phyloP scores from a whole-genome alignment of 805 yeast species.

The Lipomyces oligophaga region DNA sequence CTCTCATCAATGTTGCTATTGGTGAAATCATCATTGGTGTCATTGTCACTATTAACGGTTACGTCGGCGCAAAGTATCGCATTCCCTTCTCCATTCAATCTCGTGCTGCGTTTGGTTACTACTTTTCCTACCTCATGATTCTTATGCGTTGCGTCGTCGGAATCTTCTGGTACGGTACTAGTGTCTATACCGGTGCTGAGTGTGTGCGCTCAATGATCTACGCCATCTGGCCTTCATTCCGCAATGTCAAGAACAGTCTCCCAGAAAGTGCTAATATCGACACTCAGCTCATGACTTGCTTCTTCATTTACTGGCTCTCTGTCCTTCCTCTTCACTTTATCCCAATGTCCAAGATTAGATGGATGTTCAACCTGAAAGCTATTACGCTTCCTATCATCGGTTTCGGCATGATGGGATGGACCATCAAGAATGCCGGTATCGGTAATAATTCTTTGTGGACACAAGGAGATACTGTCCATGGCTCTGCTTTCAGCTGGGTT shows the following conservation, averaged over 20 bases:
- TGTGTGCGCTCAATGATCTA: slow-evolving; percentile 53
- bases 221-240: slow-evolving; percentile 48
- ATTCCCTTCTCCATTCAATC: slow-evolving; percentile 71
- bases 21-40: slow-evolving; percentile 51
- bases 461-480: slow-evolving; percentile 36
- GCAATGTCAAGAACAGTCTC: slow-evolving; percentile 22
- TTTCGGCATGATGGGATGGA: slow-evolving; percentile 85
- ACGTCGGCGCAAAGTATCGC: slow-evolving; percentile 57
- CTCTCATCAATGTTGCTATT: slow-evolving; percentile 11
- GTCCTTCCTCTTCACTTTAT: slow-evolving; percentile 72
- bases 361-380: slow-evolving; percentile 78
- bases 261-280: slow-evolving; percentile 18
- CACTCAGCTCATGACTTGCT: slow-evolving; percentile 59
- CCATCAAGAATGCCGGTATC: slow-evolving; percentile 70
- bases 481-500: slow-evolving; percentile 48
- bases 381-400: slow-evolving; percentile 46
- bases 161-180: slow-evolving; percentile 83
- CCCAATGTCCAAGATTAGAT: slow-evolving; percentile 71
- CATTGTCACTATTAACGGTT: slow-evolving; percentile 67
- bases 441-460: slow-evolving; percentile 60
- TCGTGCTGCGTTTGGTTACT: slow-evolving; percentile 81
- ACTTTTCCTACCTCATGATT: slow-evolving; percentile 72
- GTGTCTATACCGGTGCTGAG: slow-evolving; percentile 77
- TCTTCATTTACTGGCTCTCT: slow-evolving; percentile 63
- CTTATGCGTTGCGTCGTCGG: slow-evolving; percentile 84